phyloP scores from a whole-genome alignment of 2,329 filamentous ascomycete species.

The Aschersonia sp. region DNA sequence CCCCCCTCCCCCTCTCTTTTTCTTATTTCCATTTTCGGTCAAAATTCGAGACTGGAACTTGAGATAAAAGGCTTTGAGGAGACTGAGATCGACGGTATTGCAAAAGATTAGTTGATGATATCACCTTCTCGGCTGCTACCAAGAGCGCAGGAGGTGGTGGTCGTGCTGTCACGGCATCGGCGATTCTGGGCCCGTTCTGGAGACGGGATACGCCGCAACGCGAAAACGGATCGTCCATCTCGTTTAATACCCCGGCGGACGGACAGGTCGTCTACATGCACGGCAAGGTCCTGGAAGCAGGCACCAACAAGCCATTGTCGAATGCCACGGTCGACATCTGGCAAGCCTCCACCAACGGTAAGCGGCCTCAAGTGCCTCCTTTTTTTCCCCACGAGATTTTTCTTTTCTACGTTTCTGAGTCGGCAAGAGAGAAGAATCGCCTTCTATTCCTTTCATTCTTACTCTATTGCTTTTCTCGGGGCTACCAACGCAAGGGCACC shows the following conservation, averaged over 20 bases:
- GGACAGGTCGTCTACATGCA: constrained; percentile 47
- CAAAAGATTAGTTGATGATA: constrained; percentile 57
- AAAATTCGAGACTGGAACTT: not conserved
- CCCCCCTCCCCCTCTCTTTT: not conserved
- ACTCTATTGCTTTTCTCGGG: too few species aligned
- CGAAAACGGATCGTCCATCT: constrained; percentile 55
- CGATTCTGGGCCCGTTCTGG: constrained; percentile 80
- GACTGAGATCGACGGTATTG: not conserved
- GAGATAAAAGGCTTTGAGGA: not conserved
- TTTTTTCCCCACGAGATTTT: not conserved
- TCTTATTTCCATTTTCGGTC: not conserved
- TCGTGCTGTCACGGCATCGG: constrained; percentile 46
- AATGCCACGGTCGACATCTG: constrained; percentile 61
- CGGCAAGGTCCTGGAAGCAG: constrained; percentile 39
- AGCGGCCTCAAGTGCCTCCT: constrained; percentile 3
- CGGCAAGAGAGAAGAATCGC: too few species aligned
- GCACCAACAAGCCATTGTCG: constrained; percentile 48
- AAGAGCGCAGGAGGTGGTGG: constrained; percentile 17
- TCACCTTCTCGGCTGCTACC: constrained; percentile 48
- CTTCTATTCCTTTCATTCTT: too few species aligned
- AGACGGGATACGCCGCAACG: constrained; percentile 55
- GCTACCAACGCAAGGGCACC: not conserved
- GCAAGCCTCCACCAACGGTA: constrained; percentile 62
- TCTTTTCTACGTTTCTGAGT: too few species aligned
- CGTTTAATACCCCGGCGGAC: constrained; percentile 32